phyloP scores from a whole-genome alignment of 1,284 basidiomycete species.

The Apiotrichum siamense region DNA sequence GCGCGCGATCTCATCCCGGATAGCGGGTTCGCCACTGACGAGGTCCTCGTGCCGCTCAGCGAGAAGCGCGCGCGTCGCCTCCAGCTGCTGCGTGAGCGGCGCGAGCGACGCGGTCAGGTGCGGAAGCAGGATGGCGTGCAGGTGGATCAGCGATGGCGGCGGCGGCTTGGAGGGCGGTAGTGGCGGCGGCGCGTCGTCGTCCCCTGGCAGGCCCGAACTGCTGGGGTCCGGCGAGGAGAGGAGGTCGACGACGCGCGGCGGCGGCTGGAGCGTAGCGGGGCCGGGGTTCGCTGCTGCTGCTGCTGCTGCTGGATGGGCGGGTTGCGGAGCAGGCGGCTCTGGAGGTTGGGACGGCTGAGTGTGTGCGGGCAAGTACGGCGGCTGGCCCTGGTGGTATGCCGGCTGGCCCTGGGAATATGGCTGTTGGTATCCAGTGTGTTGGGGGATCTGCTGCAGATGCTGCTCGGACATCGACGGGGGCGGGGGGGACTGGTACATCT shows the following conservation, averaged over 20 bases:
- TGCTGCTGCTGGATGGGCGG: not conserved
- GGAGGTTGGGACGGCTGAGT: too few relatives aligned
- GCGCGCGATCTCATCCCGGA: constrained; percentile 92
- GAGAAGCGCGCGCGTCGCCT: constrained; percentile 66
- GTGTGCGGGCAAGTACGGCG: too few relatives aligned
- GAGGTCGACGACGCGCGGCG: constrained; percentile 19
- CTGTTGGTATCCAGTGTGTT: not conserved
- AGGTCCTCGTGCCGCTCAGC: constrained; percentile 75
- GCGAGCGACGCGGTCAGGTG: constrained; percentile 67
- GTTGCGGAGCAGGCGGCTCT: not conserved
- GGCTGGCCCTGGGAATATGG: too few relatives aligned
- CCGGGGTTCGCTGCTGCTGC: not conserved
- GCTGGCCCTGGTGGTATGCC: too few relatives aligned
- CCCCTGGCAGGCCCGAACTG: constrained; percentile 39
- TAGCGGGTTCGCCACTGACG: constrained; percentile 80
- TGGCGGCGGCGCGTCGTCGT: constrained; percentile 56
- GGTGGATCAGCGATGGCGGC: constrained; percentile 64
- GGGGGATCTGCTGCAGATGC: not conserved
- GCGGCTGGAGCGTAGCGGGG: not conserved
- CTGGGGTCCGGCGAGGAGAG: constrained; percentile 30
- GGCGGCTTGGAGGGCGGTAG: constrained; percentile 72
- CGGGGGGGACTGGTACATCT: constrained; percentile 3
- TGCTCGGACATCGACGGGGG: not conserved
- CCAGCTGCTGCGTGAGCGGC: constrained; percentile 60
- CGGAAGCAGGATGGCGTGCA: constrained; percentile 74